Evolutionary conservation across 257 asterid genomes (phyloP).

Genomic region (Orobanche coerulescens): DNA sequence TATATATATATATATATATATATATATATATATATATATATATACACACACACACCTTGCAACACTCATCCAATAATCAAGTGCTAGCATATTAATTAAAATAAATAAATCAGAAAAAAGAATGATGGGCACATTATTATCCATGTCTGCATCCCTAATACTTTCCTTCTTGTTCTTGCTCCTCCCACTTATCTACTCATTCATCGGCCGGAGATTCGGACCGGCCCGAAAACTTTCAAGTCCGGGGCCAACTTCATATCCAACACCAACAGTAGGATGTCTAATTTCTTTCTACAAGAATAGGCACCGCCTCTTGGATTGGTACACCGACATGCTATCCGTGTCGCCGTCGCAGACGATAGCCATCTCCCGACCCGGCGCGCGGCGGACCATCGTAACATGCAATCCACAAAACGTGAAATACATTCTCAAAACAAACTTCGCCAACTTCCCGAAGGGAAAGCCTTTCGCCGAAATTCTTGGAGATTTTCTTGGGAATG

Average conservation of each 20-base stretch:
- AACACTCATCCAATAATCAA: too few relatives aligned
- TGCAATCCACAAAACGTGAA: conserved; percentile 53
- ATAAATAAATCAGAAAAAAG: background rate
- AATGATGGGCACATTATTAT: too few relatives aligned
- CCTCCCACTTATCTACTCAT: conserved; percentile 21
- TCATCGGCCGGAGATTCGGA: conserved; percentile 21
- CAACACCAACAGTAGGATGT: conserved; percentile 48
- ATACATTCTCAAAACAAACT: conserved; percentile 44
- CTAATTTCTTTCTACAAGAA: conserved; percentile 56
- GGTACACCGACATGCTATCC: conserved; percentile 64
- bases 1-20: too few relatives aligned
- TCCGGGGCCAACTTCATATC: conserved; percentile 39
- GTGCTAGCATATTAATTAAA: too few relatives aligned
- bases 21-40: too few relatives aligned
- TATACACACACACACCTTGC: too few relatives aligned
- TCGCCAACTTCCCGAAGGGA: conserved; percentile 51
- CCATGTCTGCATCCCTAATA: conserved; percentile 15
- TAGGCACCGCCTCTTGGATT: conserved; percentile 44
- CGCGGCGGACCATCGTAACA: conserved; percentile 45
- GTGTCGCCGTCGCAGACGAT: conserved; percentile 45
- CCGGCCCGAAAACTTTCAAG: background rate
- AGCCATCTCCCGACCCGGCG: conserved; percentile 40
- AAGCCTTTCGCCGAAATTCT: conserved; percentile 44
- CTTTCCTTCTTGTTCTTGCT: conserved; percentile 17
- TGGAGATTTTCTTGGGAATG: conserved; percentile 51